Evolutionary conservation across 75 land plant species (phyloP), one percentile per base, ranked within the genome.

Genomic region (Adiantum capillusveneris): DNA sequence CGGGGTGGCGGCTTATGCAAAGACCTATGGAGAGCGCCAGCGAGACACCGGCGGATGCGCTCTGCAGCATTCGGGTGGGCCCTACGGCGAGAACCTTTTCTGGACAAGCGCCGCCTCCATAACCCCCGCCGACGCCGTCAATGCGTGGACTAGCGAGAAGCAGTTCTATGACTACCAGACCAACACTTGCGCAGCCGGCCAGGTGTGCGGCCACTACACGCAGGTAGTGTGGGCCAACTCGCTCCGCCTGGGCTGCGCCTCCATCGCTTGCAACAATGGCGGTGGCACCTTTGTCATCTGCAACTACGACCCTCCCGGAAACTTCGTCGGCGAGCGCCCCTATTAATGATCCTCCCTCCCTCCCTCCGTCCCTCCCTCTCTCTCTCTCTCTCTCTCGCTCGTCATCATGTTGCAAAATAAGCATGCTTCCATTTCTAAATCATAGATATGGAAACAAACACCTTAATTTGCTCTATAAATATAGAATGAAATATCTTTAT

Each of bases 181-280:
- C 60, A 84, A 84, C 57, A 45, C 64, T 1, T 83, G 86, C 13
- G 66, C 54, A n/a, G 28, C 12, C 0, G 67, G 73, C 0, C 44
- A 81, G 48, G 37, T 41, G 30, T 75, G 75, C 44, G 72, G 82
- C 16, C 83, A 82, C 65, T 82, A 79, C 57, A 82, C 82, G 43
- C 83, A 79, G 63, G 79, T 75, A 34, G 78, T 74, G 29, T 77
- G 77, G 80, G 19, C 61, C 11, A 29, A 67, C 11, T 62, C 80
- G 1, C 39, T 20, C 24, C 24, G 51, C 6, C 13, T 83, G 0
- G 84, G 85, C 0, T 82, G 84, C 37, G 84, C 75, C 1, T 25
- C 44, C 11, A 61, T 49, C 14, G n/a, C 11, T 27, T 81, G 77
- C 43, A 56, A 29, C 41, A 9, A 9, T 41, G 56, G 22, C 41